A percentile compares a stretch with the other conserved stretches of the same genome.
These are phyloP conservation scores for Ganoderma lucidum DNA, from an alignment of 1,284 basidiomycete species.

Conservation along the genomic window DNA sequence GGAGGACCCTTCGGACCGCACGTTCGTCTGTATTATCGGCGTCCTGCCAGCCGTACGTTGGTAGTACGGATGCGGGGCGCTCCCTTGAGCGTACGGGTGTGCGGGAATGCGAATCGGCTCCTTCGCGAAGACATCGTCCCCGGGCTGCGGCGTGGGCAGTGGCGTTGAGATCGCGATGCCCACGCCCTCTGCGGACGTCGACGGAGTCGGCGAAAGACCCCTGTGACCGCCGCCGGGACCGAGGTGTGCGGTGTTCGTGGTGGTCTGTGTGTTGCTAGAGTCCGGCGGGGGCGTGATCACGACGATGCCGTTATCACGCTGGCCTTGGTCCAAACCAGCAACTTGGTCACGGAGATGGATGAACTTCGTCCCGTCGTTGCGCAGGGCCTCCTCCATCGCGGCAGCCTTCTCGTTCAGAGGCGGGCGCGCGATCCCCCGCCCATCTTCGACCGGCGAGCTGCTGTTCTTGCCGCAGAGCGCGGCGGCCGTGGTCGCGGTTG, in stretches of 20 bases:
- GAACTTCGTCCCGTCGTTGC: constrained; percentile 51
- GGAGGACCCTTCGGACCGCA: constrained; percentile 12
- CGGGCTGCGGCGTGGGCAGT: constrained; percentile 40
- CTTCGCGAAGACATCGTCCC: constrained; percentile 43
- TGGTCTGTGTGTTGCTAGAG: not conserved
- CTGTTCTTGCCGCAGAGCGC: constrained; percentile 41
- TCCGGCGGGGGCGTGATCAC: constrained; percentile 30
- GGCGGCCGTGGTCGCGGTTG: constrained; percentile 48
- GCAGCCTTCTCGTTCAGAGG: constrained; percentile 44
- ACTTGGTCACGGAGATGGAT: constrained; percentile 46
- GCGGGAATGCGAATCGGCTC: constrained; percentile 51
- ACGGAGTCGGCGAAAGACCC: constrained; percentile 43
- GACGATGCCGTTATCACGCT: constrained; percentile 31
- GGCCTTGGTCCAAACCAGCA: constrained; percentile 24
- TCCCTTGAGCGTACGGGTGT: constrained; percentile 67
- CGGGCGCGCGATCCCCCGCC: constrained; percentile 34
- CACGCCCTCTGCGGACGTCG: constrained; percentile 48
- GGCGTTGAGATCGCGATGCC: constrained; percentile 77
- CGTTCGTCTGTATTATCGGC: constrained; percentile 18
- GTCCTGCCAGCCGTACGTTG: constrained; percentile 25
- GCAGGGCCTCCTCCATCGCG: constrained; percentile 52
- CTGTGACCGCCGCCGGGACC: constrained; percentile 15
- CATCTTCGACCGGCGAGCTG: constrained; percentile 27
- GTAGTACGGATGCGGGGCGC: constrained; percentile 42
- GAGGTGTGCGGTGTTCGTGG: not conserved